Evolutionary conservation across 331 rosid species (phyloP).

Genomic region (Cydonia oblonga): DNA sequence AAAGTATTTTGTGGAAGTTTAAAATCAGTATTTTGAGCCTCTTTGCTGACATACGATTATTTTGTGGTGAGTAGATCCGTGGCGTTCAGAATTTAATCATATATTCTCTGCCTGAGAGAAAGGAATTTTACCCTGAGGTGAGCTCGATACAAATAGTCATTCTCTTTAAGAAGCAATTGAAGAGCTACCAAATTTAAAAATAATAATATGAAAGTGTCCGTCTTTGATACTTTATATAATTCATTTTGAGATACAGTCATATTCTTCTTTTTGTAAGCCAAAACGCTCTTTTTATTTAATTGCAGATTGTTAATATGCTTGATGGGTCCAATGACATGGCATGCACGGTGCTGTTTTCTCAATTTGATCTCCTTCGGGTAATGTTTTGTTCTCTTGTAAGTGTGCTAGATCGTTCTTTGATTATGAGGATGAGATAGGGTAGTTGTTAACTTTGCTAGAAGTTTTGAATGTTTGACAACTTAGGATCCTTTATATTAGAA

Average conservation of each 20-base stretch:
- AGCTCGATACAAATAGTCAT: not conserved
- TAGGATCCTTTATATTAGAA: not conserved
- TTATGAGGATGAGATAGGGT: not conserved
- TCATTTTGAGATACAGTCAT: not conserved
- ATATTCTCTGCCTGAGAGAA: constrained; percentile 88
- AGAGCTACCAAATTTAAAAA: not conserved
- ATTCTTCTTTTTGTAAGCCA: not conserved
- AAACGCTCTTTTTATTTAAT: not conserved
- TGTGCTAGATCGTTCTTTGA: not conserved
- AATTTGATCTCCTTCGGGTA: constrained; percentile 43
- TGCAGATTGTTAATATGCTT: constrained; percentile 74
- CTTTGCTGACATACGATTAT: not conserved
- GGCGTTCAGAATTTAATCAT: constrained; percentile 61
- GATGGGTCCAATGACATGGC: constrained; percentile 45
- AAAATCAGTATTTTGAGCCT: not conserved
- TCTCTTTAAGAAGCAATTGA: not conserved
- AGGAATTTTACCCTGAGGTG: constrained; percentile 90
- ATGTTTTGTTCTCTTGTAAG: not conserved
- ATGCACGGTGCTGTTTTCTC: constrained; percentile 52
- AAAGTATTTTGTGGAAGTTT: not conserved
- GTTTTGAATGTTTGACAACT: not conserved
- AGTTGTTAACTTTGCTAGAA: not conserved
- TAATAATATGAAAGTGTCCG: not conserved
- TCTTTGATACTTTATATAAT: too few species aligned
- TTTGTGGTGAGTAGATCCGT: constrained; percentile 49